phyloP scores from a whole-genome alignment of 345 rosid species.

The Eucalyptus pumila region DNA sequence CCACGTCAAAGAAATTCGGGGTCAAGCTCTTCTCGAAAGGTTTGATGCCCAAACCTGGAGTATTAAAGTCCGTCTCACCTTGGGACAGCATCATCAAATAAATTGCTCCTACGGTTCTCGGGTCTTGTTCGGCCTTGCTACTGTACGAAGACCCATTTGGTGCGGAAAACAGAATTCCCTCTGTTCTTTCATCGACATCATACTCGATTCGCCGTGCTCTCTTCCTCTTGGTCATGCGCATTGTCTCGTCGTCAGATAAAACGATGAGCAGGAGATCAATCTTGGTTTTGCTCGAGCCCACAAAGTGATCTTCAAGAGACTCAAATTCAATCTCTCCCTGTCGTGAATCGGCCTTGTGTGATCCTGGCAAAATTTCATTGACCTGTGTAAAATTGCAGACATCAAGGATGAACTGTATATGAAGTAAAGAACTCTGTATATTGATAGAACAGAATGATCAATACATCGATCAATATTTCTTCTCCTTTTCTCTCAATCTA shows the following conservation, averaged over 20 bases:
- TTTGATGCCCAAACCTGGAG: not conserved
- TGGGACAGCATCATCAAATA: not conserved
- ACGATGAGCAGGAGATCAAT: not conserved
- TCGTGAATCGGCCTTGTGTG: not conserved
- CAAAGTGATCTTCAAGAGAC: not conserved
- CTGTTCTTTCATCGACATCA: not conserved
- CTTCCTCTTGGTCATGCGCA: not conserved
- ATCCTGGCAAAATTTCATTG: conserved; percentile 4
- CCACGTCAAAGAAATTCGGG: not conserved
- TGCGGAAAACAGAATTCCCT: not conserved
- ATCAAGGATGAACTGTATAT: too few species aligned
- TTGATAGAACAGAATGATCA: too few species aligned
- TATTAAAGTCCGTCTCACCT: not conserved
- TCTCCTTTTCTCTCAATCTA: too few species aligned
- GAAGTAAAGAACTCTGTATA: too few species aligned
- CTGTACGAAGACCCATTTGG: not conserved
- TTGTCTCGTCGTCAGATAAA: not conserved
- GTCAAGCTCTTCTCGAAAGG: not conserved
- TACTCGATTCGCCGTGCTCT: not conserved
- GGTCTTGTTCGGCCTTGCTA: not conserved
- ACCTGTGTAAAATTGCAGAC: not conserved
- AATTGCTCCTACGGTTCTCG: not conserved
- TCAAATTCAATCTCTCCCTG: not conserved
- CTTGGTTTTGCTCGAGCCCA: not conserved
- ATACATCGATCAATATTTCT: too few species aligned